A percentile compares a stretch with the other conserved stretches of the same genome.
These are phyloP conservation scores for Phoma sp. DNA, from an alignment of 2,329 filamentous ascomycete species.

Conservation along the genomic window DNA sequence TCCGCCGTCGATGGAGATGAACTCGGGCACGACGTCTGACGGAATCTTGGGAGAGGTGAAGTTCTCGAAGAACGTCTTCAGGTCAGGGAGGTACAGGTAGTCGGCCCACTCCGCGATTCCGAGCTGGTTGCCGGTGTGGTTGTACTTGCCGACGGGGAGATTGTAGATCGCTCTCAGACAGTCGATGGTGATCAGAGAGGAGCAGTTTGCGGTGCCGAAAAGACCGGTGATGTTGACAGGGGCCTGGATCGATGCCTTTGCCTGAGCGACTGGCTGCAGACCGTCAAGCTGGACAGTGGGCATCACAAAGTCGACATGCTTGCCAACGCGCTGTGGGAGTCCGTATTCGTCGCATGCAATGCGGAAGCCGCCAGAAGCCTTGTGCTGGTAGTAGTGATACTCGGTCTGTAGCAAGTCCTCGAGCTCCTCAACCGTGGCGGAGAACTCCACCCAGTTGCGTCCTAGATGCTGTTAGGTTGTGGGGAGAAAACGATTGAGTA, in stretches of 20 bases:
- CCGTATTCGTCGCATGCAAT: slow-evolving; percentile 29
- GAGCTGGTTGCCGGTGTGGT: slow-evolving; percentile 24
- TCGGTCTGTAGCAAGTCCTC: slow-evolving; percentile 22
- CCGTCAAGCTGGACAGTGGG: slow-evolving; percentile 24
- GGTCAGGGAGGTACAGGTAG: slow-evolving; percentile 52
- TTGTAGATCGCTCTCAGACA: slow-evolving; percentile 30
- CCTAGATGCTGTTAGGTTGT: neutral
- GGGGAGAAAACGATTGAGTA: neutral
- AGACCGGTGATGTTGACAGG: slow-evolving; percentile 14
- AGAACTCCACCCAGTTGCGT: slow-evolving; percentile 23
- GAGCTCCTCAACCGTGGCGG: slow-evolving; percentile 11
- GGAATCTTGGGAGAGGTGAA: slow-evolving; percentile 34
- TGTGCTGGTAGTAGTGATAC: slow-evolving; percentile 25
- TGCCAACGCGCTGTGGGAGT: slow-evolving; percentile 18
- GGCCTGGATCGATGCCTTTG: slow-evolving; percentile 7
- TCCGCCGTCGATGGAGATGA: slow-evolving; percentile 39
- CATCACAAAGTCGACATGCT: slow-evolving; percentile 28
- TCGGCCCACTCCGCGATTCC: slow-evolving; percentile 54
- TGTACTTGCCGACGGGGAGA: slow-evolving; percentile 24
- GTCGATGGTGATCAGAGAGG: slow-evolving; percentile 21
- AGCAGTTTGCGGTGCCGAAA: slow-evolving; percentile 12
- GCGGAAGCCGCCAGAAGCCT: slow-evolving; percentile 17
- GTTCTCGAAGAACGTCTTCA: slow-evolving; percentile 52
- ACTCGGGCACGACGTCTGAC: slow-evolving; percentile 26
- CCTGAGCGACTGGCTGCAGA: slow-evolving; percentile 18